These are phyloP conservation scores for Dactylellina sp. DNA, from an alignment of 2,329 filamentous ascomycete species.

Conservation along the genomic window DNA sequence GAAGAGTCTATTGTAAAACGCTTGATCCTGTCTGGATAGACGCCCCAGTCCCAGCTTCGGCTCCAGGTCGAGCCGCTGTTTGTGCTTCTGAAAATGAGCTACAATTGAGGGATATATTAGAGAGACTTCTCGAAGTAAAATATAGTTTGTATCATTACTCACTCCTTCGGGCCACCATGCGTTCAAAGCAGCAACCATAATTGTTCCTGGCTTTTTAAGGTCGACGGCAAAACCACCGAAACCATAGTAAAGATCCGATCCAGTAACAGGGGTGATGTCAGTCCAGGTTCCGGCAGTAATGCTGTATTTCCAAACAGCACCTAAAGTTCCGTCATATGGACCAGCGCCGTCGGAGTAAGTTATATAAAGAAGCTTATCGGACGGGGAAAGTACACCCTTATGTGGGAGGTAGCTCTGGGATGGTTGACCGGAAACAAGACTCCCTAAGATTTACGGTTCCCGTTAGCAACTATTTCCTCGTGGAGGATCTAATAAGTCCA, in stretches of 20 bases:
- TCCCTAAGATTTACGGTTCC: constrained; percentile 60
- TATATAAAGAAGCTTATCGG: constrained; percentile 70
- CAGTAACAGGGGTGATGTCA: constrained; percentile 68
- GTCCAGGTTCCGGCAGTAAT: constrained; percentile 68
- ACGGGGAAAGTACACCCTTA: constrained; percentile 68
- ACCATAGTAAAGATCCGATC: constrained; percentile 65
- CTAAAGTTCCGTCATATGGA: constrained; percentile 70
- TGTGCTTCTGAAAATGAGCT: constrained; percentile 60
- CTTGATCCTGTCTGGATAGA: constrained; percentile 65
- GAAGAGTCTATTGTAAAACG: constrained; percentile 67
- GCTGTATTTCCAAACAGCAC: constrained; percentile 71
- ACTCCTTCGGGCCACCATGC: constrained; percentile 72
- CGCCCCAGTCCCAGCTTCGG: constrained; percentile 68
- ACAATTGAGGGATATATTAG: background rate
- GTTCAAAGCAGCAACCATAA: constrained; percentile 71
- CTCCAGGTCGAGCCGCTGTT: constrained; percentile 71
- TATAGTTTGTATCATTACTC: constrained; percentile 65
- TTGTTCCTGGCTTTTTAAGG: constrained; percentile 69
- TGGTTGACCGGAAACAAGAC: constrained; percentile 67
- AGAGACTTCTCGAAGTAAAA: too few species aligned
- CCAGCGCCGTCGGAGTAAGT: constrained; percentile 70
- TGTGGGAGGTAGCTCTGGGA: constrained; percentile 68
- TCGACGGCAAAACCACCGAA: constrained; percentile 71
- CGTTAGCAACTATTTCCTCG: background rate
- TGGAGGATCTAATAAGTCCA: background rate